Conservation (phyloP, 345 rosid species). For the Raphanus sativus region DNA sequence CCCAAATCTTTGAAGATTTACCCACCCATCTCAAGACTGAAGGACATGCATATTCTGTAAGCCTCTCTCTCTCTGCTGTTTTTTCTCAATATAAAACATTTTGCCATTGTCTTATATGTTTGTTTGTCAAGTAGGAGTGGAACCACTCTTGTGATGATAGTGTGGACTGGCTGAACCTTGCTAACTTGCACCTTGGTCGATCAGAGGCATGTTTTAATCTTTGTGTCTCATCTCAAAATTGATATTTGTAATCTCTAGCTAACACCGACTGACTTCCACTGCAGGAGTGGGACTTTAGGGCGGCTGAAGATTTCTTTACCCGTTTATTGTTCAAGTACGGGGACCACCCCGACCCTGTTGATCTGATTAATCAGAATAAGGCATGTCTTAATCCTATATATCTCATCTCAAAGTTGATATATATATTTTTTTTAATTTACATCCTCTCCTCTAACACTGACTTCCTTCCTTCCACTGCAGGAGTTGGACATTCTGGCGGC, state of each 20-base stretch:
- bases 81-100: too few species aligned
- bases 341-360: not conserved
- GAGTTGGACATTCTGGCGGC: not conserved
- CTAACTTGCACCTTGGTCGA: not conserved
- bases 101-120: too few species aligned
- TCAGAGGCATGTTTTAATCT: not conserved
- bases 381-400: not conserved
- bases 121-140: too few species aligned
- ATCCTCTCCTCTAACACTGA: not conserved
- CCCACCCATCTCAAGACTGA: too few species aligned
- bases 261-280: not conserved
- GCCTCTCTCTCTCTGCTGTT: too few species aligned
- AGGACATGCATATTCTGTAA: too few species aligned
- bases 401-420: not conserved
- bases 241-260: not conserved
- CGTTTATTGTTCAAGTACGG: not conserved
- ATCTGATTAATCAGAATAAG: not conserved
- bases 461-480: not conserved
- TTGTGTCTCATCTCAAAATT: not conserved
- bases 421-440: not conserved
- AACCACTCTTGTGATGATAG: too few species aligned
- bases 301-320: not conserved
- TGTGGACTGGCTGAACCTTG: not conserved
- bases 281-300: not conserved
- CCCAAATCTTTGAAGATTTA: too few species aligned